Evolutionary conservation across 1,139 yeast genomes (phyloP).

Genomic region (Diutina catenulata): DNA sequence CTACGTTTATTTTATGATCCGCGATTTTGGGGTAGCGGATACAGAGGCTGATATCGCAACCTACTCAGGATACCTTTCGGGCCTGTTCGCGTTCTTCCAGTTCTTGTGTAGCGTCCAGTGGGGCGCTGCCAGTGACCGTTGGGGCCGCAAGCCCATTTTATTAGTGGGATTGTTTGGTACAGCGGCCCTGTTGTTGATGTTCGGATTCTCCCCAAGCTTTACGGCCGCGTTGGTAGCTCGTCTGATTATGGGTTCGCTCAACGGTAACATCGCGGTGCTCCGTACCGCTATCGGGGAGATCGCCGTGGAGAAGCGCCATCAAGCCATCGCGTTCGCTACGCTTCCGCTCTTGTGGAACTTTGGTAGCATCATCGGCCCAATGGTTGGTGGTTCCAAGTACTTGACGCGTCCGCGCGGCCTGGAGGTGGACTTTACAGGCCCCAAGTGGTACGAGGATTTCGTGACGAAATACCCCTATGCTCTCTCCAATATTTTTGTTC

Average conservation of each 20-base stretch:
- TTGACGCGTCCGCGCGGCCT: slow-evolving; percentile 9
- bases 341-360: slow-evolving; percentile 11
- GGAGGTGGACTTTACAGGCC: slow-evolving; percentile 7
- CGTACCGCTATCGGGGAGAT: slow-evolving; percentile 11
- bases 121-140: slow-evolving; percentile 10
- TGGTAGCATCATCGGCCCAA: slow-evolving; percentile 11
- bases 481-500: slow-evolving; percentile 10
- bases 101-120: slow-evolving; percentile 11
- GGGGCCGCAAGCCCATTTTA: slow-evolving; percentile 10
- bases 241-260: slow-evolving; percentile 9
- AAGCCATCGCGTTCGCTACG: slow-evolving; percentile 10
- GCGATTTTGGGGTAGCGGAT: slow-evolving; percentile 10
- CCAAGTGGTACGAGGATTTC: slow-evolving; percentile 7
- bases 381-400: slow-evolving; percentile 10
- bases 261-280: slow-evolving; percentile 11
- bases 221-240: slow-evolving; percentile 10
- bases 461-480: slow-evolving; percentile 10
- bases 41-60: slow-evolving; percentile 10
- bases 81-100: slow-evolving; percentile 11
- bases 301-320: slow-evolving; percentile 10
- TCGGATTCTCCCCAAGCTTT: slow-evolving; percentile 10
- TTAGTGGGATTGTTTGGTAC: slow-evolving; percentile 10
- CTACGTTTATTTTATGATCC: slow-evolving; percentile 11
- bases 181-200: slow-evolving; percentile 8
- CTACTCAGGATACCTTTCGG: slow-evolving; percentile 10